Percentiles rank a stretch among this genome's conserved stretches.
Conservation (phyloP, 257 asterid species). For the Nicotiana sylvestris region DNA sequence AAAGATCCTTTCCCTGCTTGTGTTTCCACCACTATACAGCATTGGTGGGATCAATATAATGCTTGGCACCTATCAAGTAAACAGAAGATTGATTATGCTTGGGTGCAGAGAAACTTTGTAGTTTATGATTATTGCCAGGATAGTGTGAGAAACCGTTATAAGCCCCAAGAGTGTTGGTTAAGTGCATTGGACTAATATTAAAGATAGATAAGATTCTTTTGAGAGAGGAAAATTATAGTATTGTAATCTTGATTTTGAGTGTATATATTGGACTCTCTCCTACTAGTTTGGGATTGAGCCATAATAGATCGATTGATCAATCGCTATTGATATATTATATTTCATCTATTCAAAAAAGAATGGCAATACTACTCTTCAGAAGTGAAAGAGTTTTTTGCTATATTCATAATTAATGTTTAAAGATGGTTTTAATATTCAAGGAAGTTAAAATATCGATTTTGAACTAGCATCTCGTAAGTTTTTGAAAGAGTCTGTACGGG, state of each 20-base stretch:
- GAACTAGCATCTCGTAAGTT: background rate
- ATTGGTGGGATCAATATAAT: constrained; percentile 91
- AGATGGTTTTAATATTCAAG: background rate
- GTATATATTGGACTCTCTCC: background rate
- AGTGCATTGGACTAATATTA: constrained; percentile 51
- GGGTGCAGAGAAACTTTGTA: constrained; percentile 92
- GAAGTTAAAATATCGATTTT: background rate
- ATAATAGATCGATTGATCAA: background rate
- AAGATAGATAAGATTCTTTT: background rate
- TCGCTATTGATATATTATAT: background rate
- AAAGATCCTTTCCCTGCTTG: constrained; percentile 83
- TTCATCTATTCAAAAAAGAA: background rate
- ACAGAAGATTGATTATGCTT: constrained; percentile 66
- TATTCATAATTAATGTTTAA: background rate
- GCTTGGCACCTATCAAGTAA: constrained; percentile 70
- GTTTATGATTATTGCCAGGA: constrained; percentile 85
- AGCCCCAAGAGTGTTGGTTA: constrained; percentile 88
- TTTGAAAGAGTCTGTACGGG: background rate
- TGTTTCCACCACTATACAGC: constrained; percentile 66
- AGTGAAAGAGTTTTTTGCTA: background rate
- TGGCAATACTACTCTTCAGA: background rate
- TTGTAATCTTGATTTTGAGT: constrained; percentile 7
- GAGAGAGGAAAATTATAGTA: background rate
- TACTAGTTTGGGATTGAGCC: background rate
- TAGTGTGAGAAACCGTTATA: constrained; percentile 36